A percentile compares a stretch with the other conserved stretches of the same genome.
Evolutionary conservation across 1,284 basidiomycete genomes (phyloP).

Genomic region (Rhodotorula sp.): DNA sequence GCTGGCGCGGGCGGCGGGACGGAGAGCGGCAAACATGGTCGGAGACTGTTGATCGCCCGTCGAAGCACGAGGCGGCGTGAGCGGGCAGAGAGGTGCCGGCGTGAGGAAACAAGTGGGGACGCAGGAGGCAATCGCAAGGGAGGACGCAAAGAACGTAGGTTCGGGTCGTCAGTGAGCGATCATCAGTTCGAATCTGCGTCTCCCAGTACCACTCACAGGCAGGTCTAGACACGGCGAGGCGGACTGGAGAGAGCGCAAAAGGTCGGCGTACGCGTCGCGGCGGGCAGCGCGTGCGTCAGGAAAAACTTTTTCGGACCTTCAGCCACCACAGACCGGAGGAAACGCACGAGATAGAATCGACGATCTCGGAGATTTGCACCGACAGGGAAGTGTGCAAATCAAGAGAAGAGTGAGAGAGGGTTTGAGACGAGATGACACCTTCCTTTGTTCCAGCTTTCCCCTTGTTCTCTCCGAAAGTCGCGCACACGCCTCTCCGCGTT

Average conservation of each 20-base stretch:
- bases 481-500: not conserved
- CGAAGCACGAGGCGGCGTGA: not conserved
- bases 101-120: not conserved
- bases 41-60: not conserved
- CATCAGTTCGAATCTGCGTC: not conserved
- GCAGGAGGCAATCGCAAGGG: not conserved
- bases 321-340: not conserved
- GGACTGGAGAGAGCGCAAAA: not conserved
- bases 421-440: not conserved
- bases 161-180: not conserved
- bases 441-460: not conserved
- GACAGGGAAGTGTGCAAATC: not conserved
- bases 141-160: not conserved
- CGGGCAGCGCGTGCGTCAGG: not conserved
- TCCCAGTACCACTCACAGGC: not conserved
- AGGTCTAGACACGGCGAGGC: not conserved
- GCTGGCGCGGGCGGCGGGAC: constrained; percentile 23
- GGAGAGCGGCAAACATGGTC: constrained; percentile 32
- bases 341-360: too few species aligned
- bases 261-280: not conserved
- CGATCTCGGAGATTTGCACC: too few species aligned
- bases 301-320: not conserved
- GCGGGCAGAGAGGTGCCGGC: not conserved
- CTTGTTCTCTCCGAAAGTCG: not conserved
- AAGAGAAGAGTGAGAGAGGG: not conserved